Percentiles rank a stretch among this genome's conserved stretches.
Evolutionary conservation across 805 yeast genomes (phyloP).

Genomic region (Scheffersomyces stipitis): DNA sequence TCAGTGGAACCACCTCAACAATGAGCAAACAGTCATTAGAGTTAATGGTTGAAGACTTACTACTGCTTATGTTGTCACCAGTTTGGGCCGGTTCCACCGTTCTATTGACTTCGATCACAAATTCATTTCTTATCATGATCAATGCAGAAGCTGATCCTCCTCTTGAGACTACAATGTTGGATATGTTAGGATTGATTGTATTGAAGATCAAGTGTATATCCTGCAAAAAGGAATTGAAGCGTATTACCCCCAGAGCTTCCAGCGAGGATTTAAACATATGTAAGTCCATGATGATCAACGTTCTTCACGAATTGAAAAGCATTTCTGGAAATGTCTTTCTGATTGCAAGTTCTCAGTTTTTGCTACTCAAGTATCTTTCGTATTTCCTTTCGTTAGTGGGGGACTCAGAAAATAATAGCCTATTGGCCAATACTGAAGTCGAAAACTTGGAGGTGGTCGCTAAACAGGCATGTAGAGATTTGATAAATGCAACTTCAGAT

Average conservation of each 20-base stretch:
- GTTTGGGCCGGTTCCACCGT: conserved; percentile 64
- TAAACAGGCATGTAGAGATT: not conserved
- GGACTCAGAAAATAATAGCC: too few species aligned
- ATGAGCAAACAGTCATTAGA: conserved; percentile 45
- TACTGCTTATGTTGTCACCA: conserved; percentile 49
- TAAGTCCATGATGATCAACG: too few species aligned
- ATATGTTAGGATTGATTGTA: conserved; percentile 62
- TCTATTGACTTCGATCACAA: conserved; percentile 46
- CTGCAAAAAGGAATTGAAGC: too few species aligned
- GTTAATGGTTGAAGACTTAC: conserved; percentile 55
- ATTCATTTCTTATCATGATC: conserved; percentile 40
- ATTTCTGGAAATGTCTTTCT: too few species aligned
- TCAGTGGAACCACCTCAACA: conserved; percentile 24
- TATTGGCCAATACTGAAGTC: not conserved
- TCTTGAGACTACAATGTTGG: conserved; percentile 55
- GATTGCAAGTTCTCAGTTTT: not conserved
- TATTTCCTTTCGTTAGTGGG: not conserved
- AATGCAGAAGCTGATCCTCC: conserved; percentile 37
- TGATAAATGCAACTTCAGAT: not conserved
- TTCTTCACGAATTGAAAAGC: too few species aligned
- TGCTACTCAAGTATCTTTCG: not conserved
- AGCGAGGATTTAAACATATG: not conserved
- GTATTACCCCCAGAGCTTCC: not conserved
- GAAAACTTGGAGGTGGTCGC: not conserved
- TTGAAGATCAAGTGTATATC: conserved; percentile 43